phyloP scores from a whole-genome alignment of 768 basidiomycete species.

The Agaricus bisporus region DNA sequence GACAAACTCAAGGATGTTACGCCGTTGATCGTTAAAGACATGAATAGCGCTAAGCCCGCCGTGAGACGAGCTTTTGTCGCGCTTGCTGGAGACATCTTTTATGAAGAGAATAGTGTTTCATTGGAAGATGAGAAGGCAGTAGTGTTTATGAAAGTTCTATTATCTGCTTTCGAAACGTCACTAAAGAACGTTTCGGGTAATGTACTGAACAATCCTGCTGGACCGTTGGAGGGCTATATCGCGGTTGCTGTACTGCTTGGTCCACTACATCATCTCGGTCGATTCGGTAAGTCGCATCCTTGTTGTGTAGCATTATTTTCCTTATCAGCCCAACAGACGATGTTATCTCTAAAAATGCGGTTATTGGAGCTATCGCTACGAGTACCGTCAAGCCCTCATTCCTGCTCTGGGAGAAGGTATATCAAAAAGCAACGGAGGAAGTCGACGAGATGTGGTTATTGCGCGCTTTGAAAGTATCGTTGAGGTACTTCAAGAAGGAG shows the following conservation, averaged over 20 bases:
- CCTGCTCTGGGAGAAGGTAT: slow-evolving; percentile 83
- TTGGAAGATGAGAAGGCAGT: slow-evolving; percentile 36
- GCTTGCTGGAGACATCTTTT: slow-evolving; percentile 53
- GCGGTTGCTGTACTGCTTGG: slow-evolving; percentile 65
- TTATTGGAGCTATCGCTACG: slow-evolving; percentile 40
- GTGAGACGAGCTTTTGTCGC: slow-evolving; percentile 56
- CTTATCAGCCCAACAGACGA: slow-evolving; percentile 26
- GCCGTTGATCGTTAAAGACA: slow-evolving; percentile 60
- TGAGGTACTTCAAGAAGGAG: slow-evolving; percentile 42
- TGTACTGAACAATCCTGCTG: slow-evolving; percentile 50
- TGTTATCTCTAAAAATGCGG: slow-evolving; percentile 40
- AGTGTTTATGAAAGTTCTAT: slow-evolving; percentile 47
- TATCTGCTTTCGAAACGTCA: slow-evolving; percentile 61
- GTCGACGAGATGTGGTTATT: slow-evolving; percentile 76
- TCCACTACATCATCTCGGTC: slow-evolving; percentile 41
- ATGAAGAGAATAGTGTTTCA: slow-evolving; percentile 36
- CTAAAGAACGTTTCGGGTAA: slow-evolving; percentile 62
- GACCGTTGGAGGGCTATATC: slow-evolving; percentile 83
- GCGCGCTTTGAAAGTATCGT: slow-evolving; percentile 48
- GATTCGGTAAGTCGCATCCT: slow-evolving; percentile 41
- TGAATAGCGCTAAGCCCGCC: slow-evolving; percentile 58
- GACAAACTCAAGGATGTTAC: slow-evolving; percentile 37
- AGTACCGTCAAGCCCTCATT: slow-evolving; percentile 72
- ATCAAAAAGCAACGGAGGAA: slow-evolving; percentile 56
- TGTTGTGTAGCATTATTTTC: neutral